Base-by-base conservation (phyloP, 1,139 yeast species). In the Debaryomycetaceae sp. region DNA sequence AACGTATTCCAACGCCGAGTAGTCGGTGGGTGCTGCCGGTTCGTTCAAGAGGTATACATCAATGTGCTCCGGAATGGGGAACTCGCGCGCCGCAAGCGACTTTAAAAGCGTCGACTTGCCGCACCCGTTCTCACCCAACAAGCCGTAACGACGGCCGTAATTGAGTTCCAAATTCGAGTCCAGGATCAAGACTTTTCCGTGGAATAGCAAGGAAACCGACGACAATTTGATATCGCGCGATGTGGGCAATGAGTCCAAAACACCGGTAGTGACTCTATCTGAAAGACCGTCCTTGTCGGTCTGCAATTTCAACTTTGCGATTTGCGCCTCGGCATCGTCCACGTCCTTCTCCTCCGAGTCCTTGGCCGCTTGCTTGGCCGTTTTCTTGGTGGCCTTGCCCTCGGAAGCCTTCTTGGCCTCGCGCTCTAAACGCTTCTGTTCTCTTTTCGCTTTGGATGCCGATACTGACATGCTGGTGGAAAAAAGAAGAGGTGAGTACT, bases 231-330 rank as follows among this genome's bases (percentile, higher is more conserved):
- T 65, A 75, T 90, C 99, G 60, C 97, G 77, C 16, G 97, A 86
- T 15, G 97, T 87, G 25, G 55, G 69, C 55, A 90, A 67, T 30
- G 95, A 83, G 37, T 80, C 90, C 54, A 90, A 68, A 32, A 92
- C 98, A 68, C 98, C 99, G 26, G 98, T 90, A 44, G 92, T 82
- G 40, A 90, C 98, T 68, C 98, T 83, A 58, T 90, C 99, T 26
- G 95, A 83, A 35, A 90, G 55, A 45, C 97, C 97, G 48, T 86
- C 78, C 51, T 82, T 79, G 57, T 90, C 97, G 51, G 82, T 79
- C 62, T 90, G 98, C 50, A 87, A 64, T 58, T 87, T 87, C 61
- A 90, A 69, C 58, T 83, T 79, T 39, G 78, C 83, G 51, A 90
- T 75, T 55, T 77, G 83, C 38, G 78, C 73, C 29, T 85, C 79